Base-by-base conservation (phyloP, 2,329 filamentous ascomycete species). In the Macroventuria anomochaeta region DNA sequence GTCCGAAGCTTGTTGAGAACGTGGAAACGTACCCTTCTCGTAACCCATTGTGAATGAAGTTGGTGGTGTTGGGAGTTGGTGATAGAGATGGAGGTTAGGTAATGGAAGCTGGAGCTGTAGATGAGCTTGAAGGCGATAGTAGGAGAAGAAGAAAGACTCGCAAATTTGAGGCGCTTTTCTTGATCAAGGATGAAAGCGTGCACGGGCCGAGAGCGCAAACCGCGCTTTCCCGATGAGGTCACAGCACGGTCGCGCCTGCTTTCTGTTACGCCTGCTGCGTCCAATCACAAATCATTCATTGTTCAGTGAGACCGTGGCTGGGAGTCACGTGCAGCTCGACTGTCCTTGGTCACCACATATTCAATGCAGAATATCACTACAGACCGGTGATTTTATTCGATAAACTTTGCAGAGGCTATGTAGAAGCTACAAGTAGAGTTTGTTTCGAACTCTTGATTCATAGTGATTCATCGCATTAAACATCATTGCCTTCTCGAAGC, bases 41-140 rank as follows among this genome's bases (percentile, higher is more conserved):
- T 73, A 72, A 69, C 72, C 73, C 74, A 76, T 76, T 70, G 55
- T 75, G 71, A 63, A 46, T 60, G 59, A 55, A 61, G 34, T 55
- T 58, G 40, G 61, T 44, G 52, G 50, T 51, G 59, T 47, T 53
- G 46, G 39, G 32, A 47, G 38, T 44, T 53, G 57, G 58, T 58
- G 59, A 52, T 52, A 58, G 53, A 41, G 50, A 60, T 61, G 58
- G 44, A 51, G 53, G 39, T 51, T 47, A 54, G 34, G 47, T 58
- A 55, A 57, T 57, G 56, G 17, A 48, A 54, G 46, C 41, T 40
- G 42, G 26, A 46, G 53, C 60, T 51, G 58, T 53, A 21, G 36
- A 53, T 54, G 49, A 41, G 51, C 51, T 54, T 44, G 51, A 40
- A 44, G 44, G 39, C 51, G 40, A 37, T 44, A 47, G 44, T 33